A percentile compares a stretch with the other conserved stretches of the same genome.
phyloP scores from a whole-genome alignment of 306 rosid species.

The Luffa aegyptiaca region DNA sequence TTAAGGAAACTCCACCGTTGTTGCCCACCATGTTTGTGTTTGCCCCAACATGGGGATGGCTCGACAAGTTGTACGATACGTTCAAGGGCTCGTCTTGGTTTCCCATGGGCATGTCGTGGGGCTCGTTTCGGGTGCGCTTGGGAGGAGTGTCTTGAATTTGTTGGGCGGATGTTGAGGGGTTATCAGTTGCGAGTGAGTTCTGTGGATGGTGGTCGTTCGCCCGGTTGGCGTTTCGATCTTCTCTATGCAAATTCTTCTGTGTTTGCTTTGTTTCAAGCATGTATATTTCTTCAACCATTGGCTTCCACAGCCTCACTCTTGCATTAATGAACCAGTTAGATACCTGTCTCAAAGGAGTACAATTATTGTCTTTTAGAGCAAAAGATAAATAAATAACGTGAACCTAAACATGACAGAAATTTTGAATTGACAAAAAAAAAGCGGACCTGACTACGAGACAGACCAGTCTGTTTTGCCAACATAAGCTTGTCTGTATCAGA shows the following conservation, averaged over 20 bases:
- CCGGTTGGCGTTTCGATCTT: slow-evolving; percentile 25
- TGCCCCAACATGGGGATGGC: slow-evolving; percentile 37
- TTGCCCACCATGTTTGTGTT: slow-evolving; percentile 36
- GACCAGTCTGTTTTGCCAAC: slow-evolving; percentile 90
- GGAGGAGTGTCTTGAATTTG: slow-evolving; percentile 24
- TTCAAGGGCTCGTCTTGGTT: slow-evolving; percentile 30
- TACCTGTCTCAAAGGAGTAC: slow-evolving; percentile 29
- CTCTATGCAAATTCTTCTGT: slow-evolving; percentile 38
- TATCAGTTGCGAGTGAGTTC: slow-evolving; percentile 30
- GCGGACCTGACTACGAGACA: slow-evolving; percentile 77
- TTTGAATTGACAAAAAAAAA: not conserved
- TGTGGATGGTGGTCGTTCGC: slow-evolving; percentile 37
- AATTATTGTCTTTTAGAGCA: not conserved
- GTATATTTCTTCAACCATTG: slow-evolving; percentile 94
- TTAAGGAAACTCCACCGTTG: slow-evolving; percentile 54
- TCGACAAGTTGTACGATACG: slow-evolving; percentile 30
- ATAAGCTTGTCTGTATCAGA: slow-evolving; percentile 74
- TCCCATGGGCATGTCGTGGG: slow-evolving; percentile 17
- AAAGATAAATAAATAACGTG: not conserved
- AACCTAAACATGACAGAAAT: not conserved
- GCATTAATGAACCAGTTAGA: slow-evolving; percentile 97
- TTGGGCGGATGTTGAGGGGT: slow-evolving; percentile 24
- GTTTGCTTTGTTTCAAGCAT: slow-evolving; percentile 61
- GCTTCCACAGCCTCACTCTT: slow-evolving; percentile 93
- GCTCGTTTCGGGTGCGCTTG: slow-evolving; percentile 26